phyloP scores from a whole-genome alignment of 2,329 filamentous ascomycete genomes.

The Penicillium verrucosum region DNA sequence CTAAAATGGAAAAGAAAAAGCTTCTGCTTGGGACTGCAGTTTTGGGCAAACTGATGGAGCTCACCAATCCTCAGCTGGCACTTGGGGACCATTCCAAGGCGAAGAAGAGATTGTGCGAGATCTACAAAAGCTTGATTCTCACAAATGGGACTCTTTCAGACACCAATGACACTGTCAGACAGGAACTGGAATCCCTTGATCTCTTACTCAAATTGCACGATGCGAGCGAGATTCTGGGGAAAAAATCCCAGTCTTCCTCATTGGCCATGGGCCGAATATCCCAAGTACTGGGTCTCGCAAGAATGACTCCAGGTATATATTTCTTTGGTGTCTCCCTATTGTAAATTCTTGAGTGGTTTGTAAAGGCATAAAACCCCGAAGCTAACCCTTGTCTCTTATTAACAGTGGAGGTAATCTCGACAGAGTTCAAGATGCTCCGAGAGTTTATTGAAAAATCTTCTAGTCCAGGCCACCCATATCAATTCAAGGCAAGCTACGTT shows the following conservation, averaged over 20 bases:
- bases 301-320: constrained; percentile 3
- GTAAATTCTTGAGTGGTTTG: neutral
- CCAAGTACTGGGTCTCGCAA: constrained; percentile 2
- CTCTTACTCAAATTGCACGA: neutral
- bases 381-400: neutral
- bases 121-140: neutral
- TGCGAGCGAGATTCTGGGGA: neutral
- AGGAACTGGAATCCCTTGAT: neutral
- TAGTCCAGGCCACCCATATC: neutral
- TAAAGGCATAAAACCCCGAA: neutral
- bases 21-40: neutral
- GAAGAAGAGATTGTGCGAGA: neutral
- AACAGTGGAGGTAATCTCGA: neutral
- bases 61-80: neutral
- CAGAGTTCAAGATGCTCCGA: constrained; percentile 1
- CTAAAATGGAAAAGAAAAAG: neutral
- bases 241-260: neutral
- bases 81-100: neutral
- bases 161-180: neutral
- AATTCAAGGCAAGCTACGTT: neutral
- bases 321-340: neutral
- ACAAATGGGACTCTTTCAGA: neutral
- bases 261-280: neutral
- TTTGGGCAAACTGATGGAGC: neutral
- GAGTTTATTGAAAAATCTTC: constrained; percentile 1